These are phyloP conservation scores for Alopecurus myosuroides DNA, from an alignment of 176 grass and related monocot genomes.

Conservation along the genomic window DNA sequence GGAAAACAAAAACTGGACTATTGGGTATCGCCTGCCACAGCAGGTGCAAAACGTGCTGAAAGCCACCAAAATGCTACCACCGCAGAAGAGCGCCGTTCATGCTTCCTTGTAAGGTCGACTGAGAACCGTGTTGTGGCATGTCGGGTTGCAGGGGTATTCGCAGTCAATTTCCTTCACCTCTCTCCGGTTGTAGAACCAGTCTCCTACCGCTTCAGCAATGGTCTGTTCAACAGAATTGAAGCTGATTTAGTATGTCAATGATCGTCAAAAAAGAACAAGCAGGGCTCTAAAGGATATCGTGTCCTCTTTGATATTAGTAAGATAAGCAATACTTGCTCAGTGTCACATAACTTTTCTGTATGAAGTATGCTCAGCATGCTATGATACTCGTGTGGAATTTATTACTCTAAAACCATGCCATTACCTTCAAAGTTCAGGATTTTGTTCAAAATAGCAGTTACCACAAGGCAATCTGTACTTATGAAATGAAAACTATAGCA, in stretches of 20 bases:
- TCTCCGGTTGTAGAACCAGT: conserved; percentile 41
- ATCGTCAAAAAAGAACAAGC: not conserved
- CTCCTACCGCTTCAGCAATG: conserved; percentile 35
- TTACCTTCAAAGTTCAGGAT: not conserved
- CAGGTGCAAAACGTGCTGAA: not conserved
- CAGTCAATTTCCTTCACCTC: conserved; percentile 49
- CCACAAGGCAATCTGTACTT: not conserved
- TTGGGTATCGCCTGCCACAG: not conserved
- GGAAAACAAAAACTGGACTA: not conserved
- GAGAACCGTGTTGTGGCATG: conserved; percentile 38
- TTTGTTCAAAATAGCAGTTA: not conserved
- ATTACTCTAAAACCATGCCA: not conserved
- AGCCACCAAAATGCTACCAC: not conserved
- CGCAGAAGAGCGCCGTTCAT: not conserved
- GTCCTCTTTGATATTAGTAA: not conserved
- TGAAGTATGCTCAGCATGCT: not conserved
- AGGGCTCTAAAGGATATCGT: not conserved
- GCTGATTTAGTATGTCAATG: not conserved
- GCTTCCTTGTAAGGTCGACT: conserved; percentile 22
- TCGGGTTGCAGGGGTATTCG: conserved; percentile 49
- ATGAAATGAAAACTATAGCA: not conserved
- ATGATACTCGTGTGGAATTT: not conserved
- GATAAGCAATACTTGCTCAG: not conserved
- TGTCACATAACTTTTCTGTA: not conserved
- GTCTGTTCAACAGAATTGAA: conserved; percentile 25